A percentile compares a stretch with the other conserved stretches of the same genome.
Conservation (phyloP, 495 filamentous ascomycete species). For the Aspergillus taichungensis region DNA sequence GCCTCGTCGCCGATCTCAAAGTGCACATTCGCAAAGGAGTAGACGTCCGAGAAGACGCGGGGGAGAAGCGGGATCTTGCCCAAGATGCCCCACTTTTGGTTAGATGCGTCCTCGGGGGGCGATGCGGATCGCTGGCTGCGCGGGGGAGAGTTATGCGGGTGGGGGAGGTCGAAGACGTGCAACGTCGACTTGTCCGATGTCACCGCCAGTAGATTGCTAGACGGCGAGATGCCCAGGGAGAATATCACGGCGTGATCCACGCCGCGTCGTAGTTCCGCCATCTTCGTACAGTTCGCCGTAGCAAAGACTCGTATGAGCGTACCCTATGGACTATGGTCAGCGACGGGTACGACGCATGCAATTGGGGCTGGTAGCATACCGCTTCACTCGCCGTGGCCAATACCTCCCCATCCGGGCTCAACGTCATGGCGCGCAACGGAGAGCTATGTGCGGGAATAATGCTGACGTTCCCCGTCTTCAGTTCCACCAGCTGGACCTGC, state of each 20-base stretch:
- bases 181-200: slow-evolving; percentile 97
- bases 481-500: slow-evolving; percentile 85
- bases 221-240: slow-evolving; percentile 78
- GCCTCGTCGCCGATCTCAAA: slow-evolving; percentile 75
- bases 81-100: slow-evolving; percentile 72
- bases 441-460: slow-evolving; percentile 89
- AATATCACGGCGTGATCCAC: slow-evolving; percentile 83
- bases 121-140: slow-evolving; percentile 28
- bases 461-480: slow-evolving; percentile 74
- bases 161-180: slow-evolving; percentile 78
- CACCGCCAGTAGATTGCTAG: slow-evolving; percentile 67
- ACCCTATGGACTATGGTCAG: slow-evolving; percentile 42
- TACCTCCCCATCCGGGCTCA: slow-evolving; percentile 73
- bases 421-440: slow-evolving; percentile 64
- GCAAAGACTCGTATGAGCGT: slow-evolving; percentile 82
- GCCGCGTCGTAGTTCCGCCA: slow-evolving; percentile 79
- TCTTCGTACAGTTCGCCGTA: slow-evolving; percentile 63
- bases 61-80: slow-evolving; percentile 72
- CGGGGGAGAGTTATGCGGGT: slow-evolving; percentile 22
- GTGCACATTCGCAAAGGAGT: slow-evolving; percentile 62
- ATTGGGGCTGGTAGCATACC: slow-evolving; percentile 31
- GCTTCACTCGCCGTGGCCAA: slow-evolving; percentile 87
- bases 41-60: slow-evolving; percentile 73
- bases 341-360: background rate
- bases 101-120: slow-evolving; percentile 37